A percentile compares a stretch with the other conserved stretches of the same genome.
phyloP scores from a whole-genome alignment of 192 early-diverging fungal species.

The Coemansia sp. region DNA sequence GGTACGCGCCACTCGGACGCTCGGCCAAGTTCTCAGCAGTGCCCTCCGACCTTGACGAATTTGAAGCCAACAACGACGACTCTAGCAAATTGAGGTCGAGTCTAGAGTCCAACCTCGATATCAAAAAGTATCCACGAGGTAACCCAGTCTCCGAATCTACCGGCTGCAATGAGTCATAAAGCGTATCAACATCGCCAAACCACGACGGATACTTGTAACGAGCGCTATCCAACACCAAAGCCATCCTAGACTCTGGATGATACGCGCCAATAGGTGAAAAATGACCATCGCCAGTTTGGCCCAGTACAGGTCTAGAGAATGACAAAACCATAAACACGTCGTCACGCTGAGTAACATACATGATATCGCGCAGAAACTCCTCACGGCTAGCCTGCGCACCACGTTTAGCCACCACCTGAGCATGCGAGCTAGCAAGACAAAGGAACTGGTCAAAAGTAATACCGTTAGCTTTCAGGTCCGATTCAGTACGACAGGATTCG shows the following conservation, averaged over 20 bases:
- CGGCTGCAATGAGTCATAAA: conserved; percentile 83
- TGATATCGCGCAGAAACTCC: conserved; percentile 82
- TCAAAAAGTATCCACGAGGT: conserved; percentile 87
- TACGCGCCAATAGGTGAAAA: conserved; percentile 91
- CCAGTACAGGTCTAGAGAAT: conserved; percentile 74
- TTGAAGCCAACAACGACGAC: background rate
- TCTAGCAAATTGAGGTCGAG: conserved; percentile 14
- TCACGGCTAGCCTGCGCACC: conserved; percentile 64
- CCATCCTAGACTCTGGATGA: conserved; percentile 69
- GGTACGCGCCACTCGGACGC: conserved; percentile 32
- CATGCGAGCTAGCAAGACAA: conserved; percentile 89
- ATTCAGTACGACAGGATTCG: conserved; percentile 68
- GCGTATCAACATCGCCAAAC: conserved; percentile 69
- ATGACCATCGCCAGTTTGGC: conserved; percentile 94
- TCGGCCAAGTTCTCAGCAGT: conserved; percentile 25
- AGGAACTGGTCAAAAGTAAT: conserved; percentile 91
- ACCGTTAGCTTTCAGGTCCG: conserved; percentile 79
- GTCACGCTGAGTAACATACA: conserved; percentile 63
- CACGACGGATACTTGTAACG: conserved; percentile 93
- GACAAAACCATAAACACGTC: conserved; percentile 89
- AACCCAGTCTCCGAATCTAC: conserved; percentile 79
- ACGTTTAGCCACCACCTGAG: conserved; percentile 75
- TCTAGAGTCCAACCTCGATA: conserved; percentile 46
- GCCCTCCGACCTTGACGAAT: background rate
- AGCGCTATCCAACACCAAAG: conserved; percentile 87